These are phyloP conservation scores for Golubevia pallescens DNA, from an alignment of 1,284 basidiomycete species.

Conservation along the genomic window DNA sequence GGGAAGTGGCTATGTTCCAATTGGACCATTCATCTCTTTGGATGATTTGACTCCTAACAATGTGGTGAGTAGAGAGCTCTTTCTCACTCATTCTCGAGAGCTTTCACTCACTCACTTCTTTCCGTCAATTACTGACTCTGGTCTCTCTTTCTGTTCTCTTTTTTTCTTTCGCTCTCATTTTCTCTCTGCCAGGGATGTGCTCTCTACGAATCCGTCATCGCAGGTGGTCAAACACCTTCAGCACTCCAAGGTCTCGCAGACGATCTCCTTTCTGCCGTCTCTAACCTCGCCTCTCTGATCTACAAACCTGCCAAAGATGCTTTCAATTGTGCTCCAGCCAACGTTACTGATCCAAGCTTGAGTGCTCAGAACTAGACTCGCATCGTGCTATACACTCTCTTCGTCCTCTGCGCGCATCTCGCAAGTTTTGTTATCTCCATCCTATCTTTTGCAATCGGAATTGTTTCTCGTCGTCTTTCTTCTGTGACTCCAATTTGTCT, in stretches of 20 bases:
- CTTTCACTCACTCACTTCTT: background rate
- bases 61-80: background rate
- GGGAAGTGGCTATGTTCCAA: background rate
- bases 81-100: background rate
- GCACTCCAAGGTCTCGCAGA: background rate
- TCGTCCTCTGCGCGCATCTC: too few species aligned
- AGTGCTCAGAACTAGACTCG: too few species aligned
- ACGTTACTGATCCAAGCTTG: background rate
- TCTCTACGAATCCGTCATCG: background rate
- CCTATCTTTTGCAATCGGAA: too few species aligned
- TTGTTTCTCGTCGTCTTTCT: too few species aligned
- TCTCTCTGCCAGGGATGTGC: background rate
- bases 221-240: background rate
- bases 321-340: background rate
- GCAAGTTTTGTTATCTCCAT: too few species aligned
- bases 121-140: background rate
- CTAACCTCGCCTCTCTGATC: background rate
- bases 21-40: background rate
- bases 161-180: background rate
- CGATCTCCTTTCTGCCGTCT: background rate
- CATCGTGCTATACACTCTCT: too few species aligned
- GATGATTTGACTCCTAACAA: conserved; percentile 1
- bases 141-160: background rate
- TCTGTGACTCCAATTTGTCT: too few species aligned
- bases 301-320: background rate